Conservation (phyloP, 352 stramenopile genomes). For the Phytophthora pluvialis region DNA sequence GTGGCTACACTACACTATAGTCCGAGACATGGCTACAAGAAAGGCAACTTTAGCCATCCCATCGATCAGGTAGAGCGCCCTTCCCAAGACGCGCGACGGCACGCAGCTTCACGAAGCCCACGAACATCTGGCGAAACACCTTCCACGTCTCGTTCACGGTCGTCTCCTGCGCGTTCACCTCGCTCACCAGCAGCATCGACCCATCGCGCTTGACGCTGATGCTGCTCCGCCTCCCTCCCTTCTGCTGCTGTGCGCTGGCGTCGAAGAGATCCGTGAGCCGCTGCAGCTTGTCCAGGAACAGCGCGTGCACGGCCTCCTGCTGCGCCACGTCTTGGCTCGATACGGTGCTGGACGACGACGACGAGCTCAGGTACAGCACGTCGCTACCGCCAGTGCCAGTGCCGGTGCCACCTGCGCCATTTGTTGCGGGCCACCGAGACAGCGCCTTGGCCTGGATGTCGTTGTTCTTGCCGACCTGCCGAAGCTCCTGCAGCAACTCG, state of each 20-base stretch:
- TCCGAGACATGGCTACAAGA: too few relatives aligned
- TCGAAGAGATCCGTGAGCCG: slow-evolving; percentile 47
- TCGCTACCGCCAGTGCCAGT: slow-evolving; percentile 10
- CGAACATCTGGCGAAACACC: slow-evolving; percentile 73
- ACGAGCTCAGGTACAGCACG: slow-evolving; percentile 66
- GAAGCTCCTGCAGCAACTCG: slow-evolving; percentile 61
- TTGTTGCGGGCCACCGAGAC: slow-evolving; percentile 17
- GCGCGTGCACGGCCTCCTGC: slow-evolving; percentile 54
- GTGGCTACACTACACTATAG: too few relatives aligned
- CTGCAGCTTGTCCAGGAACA: slow-evolving; percentile 65
- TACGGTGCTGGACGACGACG: slow-evolving; percentile 40
- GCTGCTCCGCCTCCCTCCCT: slow-evolving; percentile 31
- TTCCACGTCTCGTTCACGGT: slow-evolving; percentile 78
- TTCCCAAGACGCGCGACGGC: slow-evolving; percentile 52
- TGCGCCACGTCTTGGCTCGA: slow-evolving; percentile 79
- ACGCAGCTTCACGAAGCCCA: slow-evolving; percentile 65
- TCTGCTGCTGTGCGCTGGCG: neutral
- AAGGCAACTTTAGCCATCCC: slow-evolving; percentile 21
- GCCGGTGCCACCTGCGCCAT: slow-evolving; percentile 8
- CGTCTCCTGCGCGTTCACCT: slow-evolving; percentile 40
- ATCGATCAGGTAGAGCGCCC: slow-evolving; percentile 70
- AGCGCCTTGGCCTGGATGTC: slow-evolving; percentile 64
- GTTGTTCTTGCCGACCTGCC: slow-evolving; percentile 64
- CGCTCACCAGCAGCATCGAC: slow-evolving; percentile 41
- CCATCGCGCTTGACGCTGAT: slow-evolving; percentile 26